Base-by-base conservation (phyloP, 768 basidiomycete genomes). In the Trametopsis cervina region DNA sequence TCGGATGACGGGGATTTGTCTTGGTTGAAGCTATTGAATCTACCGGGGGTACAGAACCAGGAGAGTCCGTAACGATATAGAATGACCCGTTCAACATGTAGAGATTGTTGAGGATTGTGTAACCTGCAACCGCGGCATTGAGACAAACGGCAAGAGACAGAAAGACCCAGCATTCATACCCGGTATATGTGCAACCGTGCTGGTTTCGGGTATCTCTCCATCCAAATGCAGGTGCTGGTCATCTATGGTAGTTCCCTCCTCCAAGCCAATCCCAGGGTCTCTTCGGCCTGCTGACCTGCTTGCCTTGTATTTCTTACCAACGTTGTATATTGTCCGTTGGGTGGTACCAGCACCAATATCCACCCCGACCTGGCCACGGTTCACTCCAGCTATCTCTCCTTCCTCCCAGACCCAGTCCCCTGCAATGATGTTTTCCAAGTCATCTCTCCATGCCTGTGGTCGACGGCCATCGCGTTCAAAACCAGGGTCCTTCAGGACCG, bases 31-130 rank as follows among this genome's bases (percentile, higher is more conserved):
- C 69, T 20, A 87, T 82, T 1, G 70, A 64, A 4, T 62, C 62
- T 25, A 82, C 60, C 1, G 73, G 49, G 1, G 90, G 92, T 42
- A 90, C 74, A n/a, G 69, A 66, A 1, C 71, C 62, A 4, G 73
- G 72, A 50, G 81, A 70, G 60, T 91, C 82, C 3, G 83, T 77
- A 27, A 94, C 81, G 50, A 94, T 63, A 63, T 80, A 89, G 51
- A 89, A 74, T 2, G 80, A 79, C 9, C 81, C 81, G 54, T 85
- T 81, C 56, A 76, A 69, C n/a, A 86, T 65, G 57, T 85, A 78
- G n/a, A 89, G 73, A 51, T 89, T 85, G 57, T 93, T 88, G 47
- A 94, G 69, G 38, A 92, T 77, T 0, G 87, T 90, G 66, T 82
- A 89, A 3, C 92, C 92, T 93, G 55, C 27, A 18, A 15, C 39